Conservation (phyloP, 768 basidiomycete species). For the Phylloporus sp. region DNA sequence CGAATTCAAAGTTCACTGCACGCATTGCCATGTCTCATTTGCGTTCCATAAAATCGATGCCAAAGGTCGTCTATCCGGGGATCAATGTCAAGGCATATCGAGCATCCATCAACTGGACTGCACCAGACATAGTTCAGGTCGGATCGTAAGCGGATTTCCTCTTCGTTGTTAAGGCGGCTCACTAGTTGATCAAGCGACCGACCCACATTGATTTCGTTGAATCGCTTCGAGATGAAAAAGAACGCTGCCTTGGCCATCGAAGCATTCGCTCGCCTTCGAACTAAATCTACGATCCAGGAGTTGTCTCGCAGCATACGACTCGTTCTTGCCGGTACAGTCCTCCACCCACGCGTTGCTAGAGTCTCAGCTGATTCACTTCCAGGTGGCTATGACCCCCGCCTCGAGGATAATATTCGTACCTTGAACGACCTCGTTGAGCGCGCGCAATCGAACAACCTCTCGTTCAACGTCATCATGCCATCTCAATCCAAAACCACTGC, state of each 20-base stretch:
- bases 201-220: conserved; percentile 82
- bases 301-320: conserved; percentile 50
- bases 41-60: conserved; percentile 55
- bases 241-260: conserved; percentile 78
- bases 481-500: conserved; percentile 35
- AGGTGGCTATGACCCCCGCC: conserved; percentile 89
- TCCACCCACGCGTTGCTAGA: not conserved
- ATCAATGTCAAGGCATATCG: conserved; percentile 81
- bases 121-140: conserved; percentile 52
- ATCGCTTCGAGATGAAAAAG: conserved; percentile 96
- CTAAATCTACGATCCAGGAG: conserved; percentile 16
- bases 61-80: conserved; percentile 90
- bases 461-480: conserved; percentile 55
- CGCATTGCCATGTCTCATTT: conserved; percentile 76
- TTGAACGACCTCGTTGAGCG: conserved; percentile 60
- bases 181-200: conserved; percentile 40
- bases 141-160: conserved; percentile 44
- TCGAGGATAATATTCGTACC: conserved; percentile 78
- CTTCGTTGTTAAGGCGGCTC: not conserved
- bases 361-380: conserved; percentile 3
- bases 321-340: conserved; percentile 65
- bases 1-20: conserved; percentile 90
- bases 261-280: conserved; percentile 61
- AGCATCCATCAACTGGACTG: conserved; percentile 35
- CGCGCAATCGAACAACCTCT: conserved; percentile 50